Percentiles rank a stretch among this genome's conserved stretches.
Evolutionary conservation across 805 yeast species (phyloP).

Genomic region (Ogataea methanolica): DNA sequence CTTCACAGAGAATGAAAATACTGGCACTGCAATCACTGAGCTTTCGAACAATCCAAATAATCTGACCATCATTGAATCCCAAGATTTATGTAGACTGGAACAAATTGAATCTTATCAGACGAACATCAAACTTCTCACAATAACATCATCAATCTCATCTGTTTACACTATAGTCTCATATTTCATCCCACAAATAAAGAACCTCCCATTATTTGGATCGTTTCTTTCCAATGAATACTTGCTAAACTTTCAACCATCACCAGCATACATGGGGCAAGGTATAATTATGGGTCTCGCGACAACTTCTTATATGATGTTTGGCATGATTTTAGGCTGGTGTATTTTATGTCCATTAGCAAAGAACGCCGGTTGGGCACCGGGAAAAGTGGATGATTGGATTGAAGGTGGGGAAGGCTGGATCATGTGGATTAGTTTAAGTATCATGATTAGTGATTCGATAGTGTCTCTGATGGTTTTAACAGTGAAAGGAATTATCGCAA

Average conservation of each 20-base stretch:
- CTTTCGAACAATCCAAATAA: constrained; percentile 12
- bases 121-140: constrained; percentile 55
- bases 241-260: constrained; percentile 93
- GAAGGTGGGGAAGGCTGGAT: constrained; percentile 97
- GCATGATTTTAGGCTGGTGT: constrained; percentile 90
- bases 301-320: constrained; percentile 84
- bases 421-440: constrained; percentile 86
- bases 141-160: constrained; percentile 68
- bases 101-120: constrained; percentile 37
- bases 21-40: not conserved
- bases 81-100: constrained; percentile 25
- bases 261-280: constrained; percentile 97
- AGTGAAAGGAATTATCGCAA: constrained; percentile 32
- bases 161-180: constrained; percentile 66
- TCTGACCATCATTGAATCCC: constrained; percentile 31
- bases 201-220: constrained; percentile 73
- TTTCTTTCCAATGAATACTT: constrained; percentile 57
- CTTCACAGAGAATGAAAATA: not conserved
- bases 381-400: constrained; percentile 88
- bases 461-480: constrained; percentile 71
- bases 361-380: constrained; percentile 78
- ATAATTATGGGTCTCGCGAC: constrained; percentile 95
- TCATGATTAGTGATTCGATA: constrained; percentile 89
- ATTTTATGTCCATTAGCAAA: constrained; percentile 79
- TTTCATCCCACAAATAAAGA: constrained; percentile 64